These are phyloP conservation scores for Fusarium palustre DNA, from an alignment of 2,329 filamentous ascomycete genomes.

Conservation along the genomic window DNA sequence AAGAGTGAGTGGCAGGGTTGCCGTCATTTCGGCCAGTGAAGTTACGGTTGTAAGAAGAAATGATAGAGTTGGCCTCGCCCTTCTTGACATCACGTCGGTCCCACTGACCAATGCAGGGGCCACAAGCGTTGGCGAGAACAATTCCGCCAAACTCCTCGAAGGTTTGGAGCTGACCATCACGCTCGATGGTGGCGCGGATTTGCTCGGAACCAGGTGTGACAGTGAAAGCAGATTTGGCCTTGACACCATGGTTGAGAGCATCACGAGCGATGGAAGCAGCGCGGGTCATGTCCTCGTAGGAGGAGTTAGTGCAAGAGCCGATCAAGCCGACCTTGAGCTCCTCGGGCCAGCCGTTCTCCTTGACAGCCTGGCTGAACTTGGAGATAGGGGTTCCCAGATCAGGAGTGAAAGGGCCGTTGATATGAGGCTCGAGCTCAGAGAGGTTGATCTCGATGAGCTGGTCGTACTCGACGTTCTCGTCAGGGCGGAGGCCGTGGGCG, in stretches of 20 bases:
- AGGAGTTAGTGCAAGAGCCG: slow-evolving; percentile 98
- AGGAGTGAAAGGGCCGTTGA: slow-evolving; percentile 97
- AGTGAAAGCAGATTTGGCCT: slow-evolving; percentile 91
- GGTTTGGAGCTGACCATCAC: slow-evolving; percentile 86
- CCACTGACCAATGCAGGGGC: slow-evolving; percentile 95
- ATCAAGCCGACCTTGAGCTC: slow-evolving; percentile 94
- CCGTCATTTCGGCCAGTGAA: slow-evolving; percentile 98
- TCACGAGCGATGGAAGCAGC: slow-evolving; percentile 94
- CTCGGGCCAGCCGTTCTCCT: slow-evolving; percentile 88
- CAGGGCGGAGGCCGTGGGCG: slow-evolving; percentile 85
- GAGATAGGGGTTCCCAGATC: slow-evolving; percentile 94
- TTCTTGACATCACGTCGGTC: slow-evolving; percentile 94
- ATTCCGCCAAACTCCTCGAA: slow-evolving; percentile 89
- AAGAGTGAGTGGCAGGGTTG: slow-evolving; percentile 94
- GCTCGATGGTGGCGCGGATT: slow-evolving; percentile 91
- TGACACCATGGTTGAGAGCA: slow-evolving; percentile 87
- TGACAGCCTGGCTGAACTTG: slow-evolving; percentile 85
- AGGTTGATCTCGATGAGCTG: slow-evolving; percentile 91
- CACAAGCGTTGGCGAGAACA: slow-evolving; percentile 94
- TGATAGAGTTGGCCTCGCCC: slow-evolving; percentile 94
- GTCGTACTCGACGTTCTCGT: slow-evolving; percentile 92
- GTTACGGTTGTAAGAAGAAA: slow-evolving; percentile 99
- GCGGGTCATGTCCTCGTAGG: slow-evolving; percentile 98
- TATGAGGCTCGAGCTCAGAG: slow-evolving; percentile 89
- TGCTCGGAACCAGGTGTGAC: slow-evolving; percentile 97